Conservation (phyloP, 495 filamentous ascomycete species). For the Penicillium roqueforti region DNA sequence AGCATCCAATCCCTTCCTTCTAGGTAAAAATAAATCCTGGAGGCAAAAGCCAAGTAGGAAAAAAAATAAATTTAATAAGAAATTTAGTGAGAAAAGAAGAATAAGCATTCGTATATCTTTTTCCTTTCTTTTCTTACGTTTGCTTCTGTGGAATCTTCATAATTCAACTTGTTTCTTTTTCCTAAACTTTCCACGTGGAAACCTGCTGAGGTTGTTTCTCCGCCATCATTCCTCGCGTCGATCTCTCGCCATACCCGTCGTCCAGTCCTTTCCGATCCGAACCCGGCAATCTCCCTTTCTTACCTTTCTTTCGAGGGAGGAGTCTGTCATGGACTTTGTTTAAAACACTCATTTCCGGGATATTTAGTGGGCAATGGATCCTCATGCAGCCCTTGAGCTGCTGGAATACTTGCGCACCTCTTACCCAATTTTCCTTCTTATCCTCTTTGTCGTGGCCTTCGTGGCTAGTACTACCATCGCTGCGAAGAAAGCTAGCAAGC, state of each 20-base stretch:
- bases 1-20: neutral
- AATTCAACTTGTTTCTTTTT: slow-evolving; percentile 10
- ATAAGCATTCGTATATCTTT: neutral
- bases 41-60: neutral
- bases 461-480: slow-evolving; percentile 56
- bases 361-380: slow-evolving; percentile 31
- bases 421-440: slow-evolving; percentile 62
- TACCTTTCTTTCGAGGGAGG: slow-evolving; percentile 7
- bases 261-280: slow-evolving; percentile 23
- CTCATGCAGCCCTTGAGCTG: slow-evolving; percentile 41
- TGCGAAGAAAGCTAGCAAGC: slow-evolving; percentile 40
- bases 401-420: slow-evolving; percentile 53
- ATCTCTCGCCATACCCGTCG: slow-evolving; percentile 21
- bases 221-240: slow-evolving; percentile 28
- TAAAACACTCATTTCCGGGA: slow-evolving; percentile 19
- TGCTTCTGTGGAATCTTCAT: neutral
- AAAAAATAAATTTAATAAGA: slow-evolving; percentile 3
- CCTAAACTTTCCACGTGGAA: slow-evolving; percentile 21
- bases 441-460: slow-evolving; percentile 65
- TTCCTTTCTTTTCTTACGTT: slow-evolving; percentile 1
- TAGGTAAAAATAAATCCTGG: too few species aligned
- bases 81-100: slow-evolving; percentile 9
- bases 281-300: slow-evolving; percentile 11
- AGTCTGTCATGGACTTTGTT: slow-evolving; percentile 42
- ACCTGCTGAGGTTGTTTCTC: slow-evolving; percentile 10